A percentile compares a stretch with the other conserved stretches of the same genome.
phyloP scores from a whole-genome alignment of 2,329 filamentous ascomycete genomes.

The Fusarium citri region DNA sequence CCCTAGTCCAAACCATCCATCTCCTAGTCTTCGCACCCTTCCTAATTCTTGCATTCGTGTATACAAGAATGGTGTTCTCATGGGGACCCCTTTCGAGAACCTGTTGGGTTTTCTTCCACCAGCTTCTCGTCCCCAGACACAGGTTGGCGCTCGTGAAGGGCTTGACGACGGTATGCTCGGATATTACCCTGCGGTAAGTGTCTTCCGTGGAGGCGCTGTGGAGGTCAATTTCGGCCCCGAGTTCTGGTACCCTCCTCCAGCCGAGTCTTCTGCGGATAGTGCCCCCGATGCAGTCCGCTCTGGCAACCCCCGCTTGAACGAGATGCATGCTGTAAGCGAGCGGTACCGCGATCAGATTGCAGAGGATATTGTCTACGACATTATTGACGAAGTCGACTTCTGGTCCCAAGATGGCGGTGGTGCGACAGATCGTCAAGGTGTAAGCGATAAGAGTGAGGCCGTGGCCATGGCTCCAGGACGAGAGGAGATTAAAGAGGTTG shows the following conservation, averaged over 20 bases:
- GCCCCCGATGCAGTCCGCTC: slow-evolving; percentile 61
- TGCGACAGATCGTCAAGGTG: slow-evolving; percentile 59
- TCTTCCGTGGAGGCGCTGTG: slow-evolving; percentile 89
- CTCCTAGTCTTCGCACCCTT: slow-evolving; percentile 83
- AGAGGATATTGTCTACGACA: slow-evolving; percentile 92
- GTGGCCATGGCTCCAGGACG: slow-evolving; percentile 58
- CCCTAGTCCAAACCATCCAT: slow-evolving; percentile 78
- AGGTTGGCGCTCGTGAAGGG: slow-evolving; percentile 82
- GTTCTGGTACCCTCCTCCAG: slow-evolving; percentile 87
- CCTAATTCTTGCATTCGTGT: slow-evolving; percentile 88
- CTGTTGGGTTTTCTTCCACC: slow-evolving; percentile 92
- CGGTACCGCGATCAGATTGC: slow-evolving; percentile 93
- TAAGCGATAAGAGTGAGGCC: slow-evolving; percentile 58
- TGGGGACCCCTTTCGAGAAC: slow-evolving; percentile 89
- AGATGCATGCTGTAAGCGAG: slow-evolving; percentile 74
- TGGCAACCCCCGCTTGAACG: slow-evolving; percentile 42
- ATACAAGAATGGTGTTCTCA: slow-evolving; percentile 89
- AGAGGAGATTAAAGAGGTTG: slow-evolving; percentile 73
- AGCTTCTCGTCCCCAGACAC: slow-evolving; percentile 78
- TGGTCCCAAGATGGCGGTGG: slow-evolving; percentile 77
- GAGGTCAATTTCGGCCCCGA: slow-evolving; percentile 95
- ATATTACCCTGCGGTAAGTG: slow-evolving; percentile 93
- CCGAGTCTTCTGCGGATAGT: slow-evolving; percentile 58
- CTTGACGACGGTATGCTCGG: slow-evolving; percentile 95
- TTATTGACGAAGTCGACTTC: slow-evolving; percentile 94